Conservation (phyloP, 2,329 filamentous ascomycete species). For the Botrytis aclada region DNA sequence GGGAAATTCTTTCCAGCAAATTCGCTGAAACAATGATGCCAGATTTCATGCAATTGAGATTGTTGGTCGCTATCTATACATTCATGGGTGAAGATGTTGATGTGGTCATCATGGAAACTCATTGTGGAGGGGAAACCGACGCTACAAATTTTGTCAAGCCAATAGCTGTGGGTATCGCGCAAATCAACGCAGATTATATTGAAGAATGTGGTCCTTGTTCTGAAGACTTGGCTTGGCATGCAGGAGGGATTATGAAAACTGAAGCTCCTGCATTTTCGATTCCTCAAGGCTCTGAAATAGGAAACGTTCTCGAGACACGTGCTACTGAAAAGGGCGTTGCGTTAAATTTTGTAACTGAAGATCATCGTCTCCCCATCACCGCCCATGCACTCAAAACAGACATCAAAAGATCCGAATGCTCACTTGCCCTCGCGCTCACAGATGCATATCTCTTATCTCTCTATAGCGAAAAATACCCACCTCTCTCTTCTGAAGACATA, state of each 20-base stretch:
- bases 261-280: slow-evolving; percentile 57
- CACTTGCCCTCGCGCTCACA: slow-evolving; percentile 49
- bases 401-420: slow-evolving; percentile 56
- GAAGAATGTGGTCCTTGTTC: slow-evolving; percentile 57
- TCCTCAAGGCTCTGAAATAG: slow-evolving; percentile 47
- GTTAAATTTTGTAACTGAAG: slow-evolving; percentile 31
- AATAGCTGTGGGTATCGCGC: slow-evolving; percentile 56
- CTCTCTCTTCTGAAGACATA: slow-evolving; percentile 57
- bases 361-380: slow-evolving; percentile 24
- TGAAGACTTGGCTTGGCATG: slow-evolving; percentile 68
- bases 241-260: slow-evolving; percentile 65
- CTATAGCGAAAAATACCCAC: slow-evolving; percentile 35
- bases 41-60: slow-evolving; percentile 57
- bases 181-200: slow-evolving; percentile 64
- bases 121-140: slow-evolving; percentile 64
- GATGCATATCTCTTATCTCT: slow-evolving; percentile 40
- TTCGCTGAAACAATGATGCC: slow-evolving; percentile 47
- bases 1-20: slow-evolving; percentile 27
- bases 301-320: slow-evolving; percentile 46
- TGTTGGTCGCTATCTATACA: slow-evolving; percentile 61
- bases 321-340: slow-evolving; percentile 49
- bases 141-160: slow-evolving; percentile 60
- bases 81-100: slow-evolving; percentile 62
- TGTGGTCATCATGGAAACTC: slow-evolving; percentile 61
- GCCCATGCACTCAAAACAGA: slow-evolving; percentile 44